A percentile compares a stretch with the other conserved stretches of the same genome.
These are phyloP conservation scores for Selaginella tamariscina DNA, from an alignment of 75 land plant genomes.

Conservation along the genomic window DNA sequence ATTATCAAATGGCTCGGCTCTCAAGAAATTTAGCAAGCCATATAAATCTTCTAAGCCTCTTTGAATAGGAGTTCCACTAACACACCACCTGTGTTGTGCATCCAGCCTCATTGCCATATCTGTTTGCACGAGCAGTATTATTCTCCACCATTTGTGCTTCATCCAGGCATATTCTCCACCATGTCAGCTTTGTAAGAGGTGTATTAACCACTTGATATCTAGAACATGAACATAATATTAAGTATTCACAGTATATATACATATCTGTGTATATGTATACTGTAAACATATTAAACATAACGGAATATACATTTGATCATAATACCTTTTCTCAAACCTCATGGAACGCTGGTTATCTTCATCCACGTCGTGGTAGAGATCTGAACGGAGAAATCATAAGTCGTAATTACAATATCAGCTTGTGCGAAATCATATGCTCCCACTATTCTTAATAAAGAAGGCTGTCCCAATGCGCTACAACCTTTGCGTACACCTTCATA, in stretches of 20 bases:
- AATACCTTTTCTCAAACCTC: constrained; percentile 75
- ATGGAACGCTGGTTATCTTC: constrained; percentile 47
- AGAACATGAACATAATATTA: neutral
- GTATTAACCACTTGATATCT: constrained; percentile 94
- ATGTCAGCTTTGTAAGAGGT: constrained; percentile 59
- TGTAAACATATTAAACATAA: constrained; percentile 1
- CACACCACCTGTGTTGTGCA: constrained; percentile 85
- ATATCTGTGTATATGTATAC: neutral
- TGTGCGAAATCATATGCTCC: constrained; percentile 48
- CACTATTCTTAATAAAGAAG: constrained; percentile 10
- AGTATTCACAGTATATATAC: neutral
- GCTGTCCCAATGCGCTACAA: constrained; percentile 8
- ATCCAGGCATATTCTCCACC: constrained; percentile 97
- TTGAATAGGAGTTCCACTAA: constrained; percentile 97
- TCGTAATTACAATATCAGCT: constrained; percentile 83
- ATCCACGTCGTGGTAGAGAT: constrained; percentile 75
- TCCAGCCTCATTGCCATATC: constrained; percentile 86
- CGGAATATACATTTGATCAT: neutral
- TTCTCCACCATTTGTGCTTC: constrained; percentile 99
- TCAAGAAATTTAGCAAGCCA: constrained; percentile 71
- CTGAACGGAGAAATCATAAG: constrained; percentile 83
- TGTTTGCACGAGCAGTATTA: constrained; percentile 62
- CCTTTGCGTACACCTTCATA: constrained; percentile 74
- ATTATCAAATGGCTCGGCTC: constrained; percentile 62
- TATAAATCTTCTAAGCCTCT: constrained; percentile 76